A percentile compares a stretch with the other conserved stretches of the same genome.
These are phyloP conservation scores for Trichothecium roseum DNA, from an alignment of 2,329 filamentous ascomycete genomes.

Conservation along the genomic window DNA sequence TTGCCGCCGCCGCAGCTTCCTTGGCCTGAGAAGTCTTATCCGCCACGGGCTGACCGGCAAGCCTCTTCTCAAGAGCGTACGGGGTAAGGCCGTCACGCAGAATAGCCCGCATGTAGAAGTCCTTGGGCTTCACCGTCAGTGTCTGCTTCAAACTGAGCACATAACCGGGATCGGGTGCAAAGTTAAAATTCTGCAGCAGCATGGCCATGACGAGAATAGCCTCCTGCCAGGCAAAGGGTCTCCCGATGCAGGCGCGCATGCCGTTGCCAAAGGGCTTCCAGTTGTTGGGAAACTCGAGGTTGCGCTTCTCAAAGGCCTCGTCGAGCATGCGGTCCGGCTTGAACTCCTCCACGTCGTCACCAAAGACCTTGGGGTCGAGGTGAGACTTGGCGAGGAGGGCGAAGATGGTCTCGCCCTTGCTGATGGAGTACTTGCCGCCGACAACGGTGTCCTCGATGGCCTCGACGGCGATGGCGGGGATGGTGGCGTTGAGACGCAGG, in stretches of 20 bases:
- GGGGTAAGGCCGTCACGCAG: conserved; percentile 31
- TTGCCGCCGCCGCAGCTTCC: neutral
- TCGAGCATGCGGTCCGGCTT: conserved; percentile 53
- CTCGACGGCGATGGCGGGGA: conserved; percentile 16
- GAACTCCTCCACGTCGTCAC: conserved; percentile 40
- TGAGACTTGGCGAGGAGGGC: conserved; percentile 38
- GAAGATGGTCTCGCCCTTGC: conserved; percentile 30
- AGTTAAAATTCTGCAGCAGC: conserved; percentile 58
- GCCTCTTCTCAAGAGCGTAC: conserved; percentile 6
- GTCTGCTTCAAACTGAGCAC: conserved; percentile 39
- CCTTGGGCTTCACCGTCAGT: conserved; percentile 50
- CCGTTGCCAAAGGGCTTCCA: conserved; percentile 8
- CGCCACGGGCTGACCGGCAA: neutral
- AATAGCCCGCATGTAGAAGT: conserved; percentile 46
- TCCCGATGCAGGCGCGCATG: conserved; percentile 6
- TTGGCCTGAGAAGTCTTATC: neutral
- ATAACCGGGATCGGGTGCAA: conserved; percentile 46
- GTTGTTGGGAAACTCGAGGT: conserved; percentile 4
- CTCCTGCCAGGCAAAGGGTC: conserved; percentile 8
- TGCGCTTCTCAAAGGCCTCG: conserved; percentile 26
- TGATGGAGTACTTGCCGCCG: conserved; percentile 40
- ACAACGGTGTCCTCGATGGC: conserved; percentile 31
- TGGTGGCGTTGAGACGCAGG: conserved; percentile 15
- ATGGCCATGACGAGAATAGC: conserved; percentile 26
- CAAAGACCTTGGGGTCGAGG: conserved; percentile 44